Evolutionary conservation across 768 basidiomycete species (phyloP).

Genomic region (Termitomyces heimii): DNA sequence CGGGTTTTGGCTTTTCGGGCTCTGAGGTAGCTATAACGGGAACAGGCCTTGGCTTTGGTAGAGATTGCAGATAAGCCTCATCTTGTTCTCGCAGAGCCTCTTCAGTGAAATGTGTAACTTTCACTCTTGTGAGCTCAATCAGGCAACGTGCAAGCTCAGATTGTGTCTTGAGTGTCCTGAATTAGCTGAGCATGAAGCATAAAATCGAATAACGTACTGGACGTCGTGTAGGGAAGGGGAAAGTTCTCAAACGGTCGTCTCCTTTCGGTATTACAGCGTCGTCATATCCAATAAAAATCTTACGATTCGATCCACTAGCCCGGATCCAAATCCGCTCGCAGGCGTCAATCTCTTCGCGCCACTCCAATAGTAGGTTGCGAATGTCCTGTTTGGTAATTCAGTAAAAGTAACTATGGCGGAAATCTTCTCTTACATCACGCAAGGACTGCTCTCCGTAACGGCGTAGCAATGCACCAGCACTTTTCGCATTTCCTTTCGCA

Average conservation of each 20-base stretch:
- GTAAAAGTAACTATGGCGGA: background rate
- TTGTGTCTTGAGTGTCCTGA: slow-evolving; percentile 57
- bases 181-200: background rate
- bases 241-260: slow-evolving; percentile 80
- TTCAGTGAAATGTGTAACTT: slow-evolving; percentile 82
- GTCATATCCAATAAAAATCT: slow-evolving; percentile 89
- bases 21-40: slow-evolving; percentile 27
- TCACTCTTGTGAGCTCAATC: slow-evolving; percentile 76
- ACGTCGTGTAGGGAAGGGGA: slow-evolving; percentile 94
- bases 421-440: slow-evolving; percentile 58
- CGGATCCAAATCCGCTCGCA: slow-evolving; percentile 92
- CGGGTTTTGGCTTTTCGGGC: slow-evolving; percentile 42
- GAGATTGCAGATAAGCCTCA: slow-evolving; percentile 82
- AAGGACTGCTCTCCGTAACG: slow-evolving; percentile 94
- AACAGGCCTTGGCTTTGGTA: slow-evolving; percentile 70
- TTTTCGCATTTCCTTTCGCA: slow-evolving; percentile 87
- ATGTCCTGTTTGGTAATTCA: slow-evolving; percentile 64
- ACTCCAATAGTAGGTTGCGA: slow-evolving; percentile 71
- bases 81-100: slow-evolving; percentile 81
- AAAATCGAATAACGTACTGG: slow-evolving; percentile 51
- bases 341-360: slow-evolving; percentile 81
- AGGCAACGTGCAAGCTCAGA: slow-evolving; percentile 86
- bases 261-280: slow-evolving; percentile 69
- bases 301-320: slow-evolving; percentile 80
- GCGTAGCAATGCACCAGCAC: slow-evolving; percentile 89